Evolutionary conservation across 176 grass and related monocot genomes (phyloP).

Genomic region (Oryza punctata): DNA sequence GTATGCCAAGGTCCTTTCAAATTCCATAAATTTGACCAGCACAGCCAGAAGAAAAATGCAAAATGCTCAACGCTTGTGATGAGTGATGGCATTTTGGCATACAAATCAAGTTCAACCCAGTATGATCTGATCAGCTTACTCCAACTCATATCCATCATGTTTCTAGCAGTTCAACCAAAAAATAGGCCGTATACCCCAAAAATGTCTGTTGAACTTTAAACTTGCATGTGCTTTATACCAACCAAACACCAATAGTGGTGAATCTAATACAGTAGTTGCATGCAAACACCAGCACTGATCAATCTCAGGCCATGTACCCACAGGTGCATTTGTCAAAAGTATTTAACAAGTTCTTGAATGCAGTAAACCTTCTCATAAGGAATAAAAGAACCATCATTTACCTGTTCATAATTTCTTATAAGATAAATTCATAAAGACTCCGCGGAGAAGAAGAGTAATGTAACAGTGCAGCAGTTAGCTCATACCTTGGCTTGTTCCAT

Average conservation of each 20-base stretch:
- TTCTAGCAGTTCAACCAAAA: conserved; percentile 35
- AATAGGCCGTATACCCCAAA: conserved; percentile 27
- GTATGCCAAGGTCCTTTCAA: conserved; percentile 27
- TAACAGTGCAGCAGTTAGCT: background rate
- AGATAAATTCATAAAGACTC: conserved; percentile 26
- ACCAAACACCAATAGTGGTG: conserved; percentile 21
- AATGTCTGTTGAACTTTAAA: conserved; percentile 36
- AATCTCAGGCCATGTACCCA: conserved; percentile 40
- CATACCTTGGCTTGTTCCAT: conserved; percentile 84
- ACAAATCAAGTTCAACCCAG: background rate
- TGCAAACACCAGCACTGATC: conserved; percentile 32
- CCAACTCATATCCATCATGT: conserved; percentile 22
- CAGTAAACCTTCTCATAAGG: conserved; percentile 48
- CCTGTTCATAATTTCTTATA: conserved; percentile 51
- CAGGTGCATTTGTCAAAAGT: conserved; percentile 34
- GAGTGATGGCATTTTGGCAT: conserved; percentile 18
- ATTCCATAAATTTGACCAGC: conserved; percentile 34
- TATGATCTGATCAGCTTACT: conserved; percentile 25
- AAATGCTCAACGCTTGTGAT: background rate
- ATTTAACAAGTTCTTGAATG: conserved; percentile 52
- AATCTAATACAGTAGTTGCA: conserved; percentile 36
- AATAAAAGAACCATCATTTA: conserved; percentile 66
- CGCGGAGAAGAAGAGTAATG: background rate
- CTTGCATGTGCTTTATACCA: conserved; percentile 25
- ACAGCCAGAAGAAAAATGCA: conserved; percentile 39